Evolutionary conservation across 306 rosid species (phyloP).

Genomic region (Mimosa bimucronata): DNA sequence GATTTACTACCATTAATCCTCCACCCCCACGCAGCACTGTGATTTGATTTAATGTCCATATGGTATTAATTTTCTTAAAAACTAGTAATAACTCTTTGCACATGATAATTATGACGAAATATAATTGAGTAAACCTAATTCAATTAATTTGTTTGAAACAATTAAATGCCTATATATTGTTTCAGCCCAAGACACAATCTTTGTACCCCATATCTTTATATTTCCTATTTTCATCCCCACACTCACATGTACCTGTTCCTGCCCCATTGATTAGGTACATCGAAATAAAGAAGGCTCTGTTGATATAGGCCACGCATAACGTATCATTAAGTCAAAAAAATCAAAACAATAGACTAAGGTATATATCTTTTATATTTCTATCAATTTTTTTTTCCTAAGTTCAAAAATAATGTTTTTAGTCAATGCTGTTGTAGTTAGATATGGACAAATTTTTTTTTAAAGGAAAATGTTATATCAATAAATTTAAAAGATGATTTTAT

Average conservation of each 20-base stretch:
- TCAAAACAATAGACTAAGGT: too few relatives aligned
- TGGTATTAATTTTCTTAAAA: neutral
- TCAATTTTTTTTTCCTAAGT: too few relatives aligned
- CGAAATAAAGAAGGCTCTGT: constrained; percentile 13
- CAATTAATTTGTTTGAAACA: neutral
- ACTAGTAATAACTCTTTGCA: neutral
- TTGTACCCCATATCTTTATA: neutral
- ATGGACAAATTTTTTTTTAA: too few relatives aligned
- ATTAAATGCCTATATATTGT: neutral
- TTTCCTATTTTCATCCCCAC: neutral
- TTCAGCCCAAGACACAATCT: neutral
- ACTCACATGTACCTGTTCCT: constrained; percentile 5
- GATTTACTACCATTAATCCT: neutral
- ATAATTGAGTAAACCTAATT: neutral
- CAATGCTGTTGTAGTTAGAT: too few relatives aligned
- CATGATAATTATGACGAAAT: neutral
- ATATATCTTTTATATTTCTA: too few relatives aligned
- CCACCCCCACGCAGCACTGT: neutral
- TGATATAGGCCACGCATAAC: neutral
- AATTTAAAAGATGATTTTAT: too few relatives aligned
- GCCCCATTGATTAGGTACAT: neutral
- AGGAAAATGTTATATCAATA: too few relatives aligned
- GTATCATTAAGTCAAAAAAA: neutral
- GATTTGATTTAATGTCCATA: neutral
- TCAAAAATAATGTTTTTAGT: too few relatives aligned